Evolutionary conservation across 2,329 filamentous ascomycete genomes (phyloP), one percentile per base, ranked within the genome.

Genomic region (Coniochaeta pulveracea): DNA sequence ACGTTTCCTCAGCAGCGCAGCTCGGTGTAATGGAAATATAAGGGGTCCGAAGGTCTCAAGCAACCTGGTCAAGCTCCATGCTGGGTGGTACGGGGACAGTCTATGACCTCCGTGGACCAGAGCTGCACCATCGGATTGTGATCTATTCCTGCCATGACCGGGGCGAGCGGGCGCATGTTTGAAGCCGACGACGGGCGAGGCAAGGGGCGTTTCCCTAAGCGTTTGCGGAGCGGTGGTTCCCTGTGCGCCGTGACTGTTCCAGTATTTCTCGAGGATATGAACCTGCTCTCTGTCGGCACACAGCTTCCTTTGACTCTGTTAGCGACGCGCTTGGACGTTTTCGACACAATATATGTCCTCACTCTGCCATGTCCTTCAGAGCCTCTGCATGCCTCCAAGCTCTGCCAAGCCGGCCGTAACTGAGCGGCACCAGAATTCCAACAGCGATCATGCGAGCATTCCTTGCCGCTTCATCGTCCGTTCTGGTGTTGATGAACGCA

Each of bases 381-480:
- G 63, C 70, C 35, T 81, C 72, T 5, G 85, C 86, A 60, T 95
- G 86, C 44, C 80, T 73, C 91, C 91, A 98, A 34, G 80, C 82
- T 42, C 88, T 75, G 4, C 91, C 91, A 15, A 96, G 63, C 35
- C 86, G 72, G 16, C 89, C 89, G 49, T 83, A 82, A 50, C 80
- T 89, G 33, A 94, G 57, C 6, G 85, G 85, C 2, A 96, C 86
- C 44, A 98, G 62, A 18, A 89, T 74, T 25, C 91, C 91, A 1
- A 96, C 85, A 10, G 89, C 83, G 41, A 95, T 77, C 76, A 98
- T 95, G 46, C 82, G 76, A 32, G 91, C 91, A 64, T 93, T 84
- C 39, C 91, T 80, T 34, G 84, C 75, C 34, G 74, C 76, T 39
- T 72, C 73, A 45, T 85, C 82, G 10, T 80, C 76, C 31, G 85